Percentiles rank a stretch among this genome's conserved stretches.
Evolutionary conservation across 1,139 yeast genomes (phyloP).

Genomic region (Geotrichum australiense): DNA sequence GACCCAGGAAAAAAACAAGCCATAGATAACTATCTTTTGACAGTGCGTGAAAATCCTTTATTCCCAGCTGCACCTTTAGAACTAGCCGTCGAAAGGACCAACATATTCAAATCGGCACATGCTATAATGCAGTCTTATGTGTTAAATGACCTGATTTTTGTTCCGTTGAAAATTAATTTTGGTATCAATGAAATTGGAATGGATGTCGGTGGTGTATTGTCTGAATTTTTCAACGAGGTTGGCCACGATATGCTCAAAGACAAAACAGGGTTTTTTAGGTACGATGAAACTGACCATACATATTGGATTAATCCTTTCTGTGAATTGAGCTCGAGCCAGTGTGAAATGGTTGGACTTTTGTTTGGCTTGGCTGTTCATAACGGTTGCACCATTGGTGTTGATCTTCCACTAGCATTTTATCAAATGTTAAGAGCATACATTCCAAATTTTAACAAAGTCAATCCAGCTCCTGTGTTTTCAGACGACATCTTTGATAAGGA

Average conservation of each 20-base stretch:
- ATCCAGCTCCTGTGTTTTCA: background rate
- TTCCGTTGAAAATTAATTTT: constrained; percentile 27
- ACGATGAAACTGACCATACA: constrained; percentile 20
- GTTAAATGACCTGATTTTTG: constrained; percentile 13
- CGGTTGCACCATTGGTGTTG: constrained; percentile 27
- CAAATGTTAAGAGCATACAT: constrained; percentile 16
- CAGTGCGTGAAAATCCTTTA: background rate
- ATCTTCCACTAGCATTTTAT: constrained; percentile 26
- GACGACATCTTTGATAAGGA: constrained; percentile 2
- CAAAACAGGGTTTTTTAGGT: constrained; percentile 18
- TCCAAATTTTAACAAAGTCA: background rate
- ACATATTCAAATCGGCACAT: background rate
- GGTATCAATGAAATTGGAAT: constrained; percentile 25
- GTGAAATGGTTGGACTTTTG: constrained; percentile 25
- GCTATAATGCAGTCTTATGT: background rate
- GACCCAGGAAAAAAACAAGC: background rate
- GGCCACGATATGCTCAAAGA: constrained; percentile 22
- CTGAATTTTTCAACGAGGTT: constrained; percentile 27
- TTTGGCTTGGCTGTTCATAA: constrained; percentile 29
- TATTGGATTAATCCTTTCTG: constrained; percentile 26
- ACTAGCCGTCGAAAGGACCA: background rate
- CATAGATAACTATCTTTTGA: background rate
- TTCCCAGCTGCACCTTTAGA: background rate
- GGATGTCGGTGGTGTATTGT: constrained; percentile 31
- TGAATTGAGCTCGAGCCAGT: constrained; percentile 17